phyloP scores from a whole-genome alignment of 768 basidiomycete species.

The Calocera cornea region DNA sequence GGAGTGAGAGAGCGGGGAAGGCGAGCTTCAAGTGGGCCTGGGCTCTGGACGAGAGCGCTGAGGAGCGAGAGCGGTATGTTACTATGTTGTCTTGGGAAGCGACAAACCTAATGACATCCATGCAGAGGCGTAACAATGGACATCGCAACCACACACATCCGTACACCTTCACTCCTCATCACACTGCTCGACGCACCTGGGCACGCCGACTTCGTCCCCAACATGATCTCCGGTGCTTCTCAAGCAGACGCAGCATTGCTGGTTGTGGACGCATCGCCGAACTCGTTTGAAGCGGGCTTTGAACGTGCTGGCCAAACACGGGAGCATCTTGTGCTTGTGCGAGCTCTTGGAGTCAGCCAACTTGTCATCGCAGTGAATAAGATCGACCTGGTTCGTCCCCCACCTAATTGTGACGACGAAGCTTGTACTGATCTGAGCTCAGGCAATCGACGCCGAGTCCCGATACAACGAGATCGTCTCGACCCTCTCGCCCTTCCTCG shows the following conservation, averaged over 20 bases:
- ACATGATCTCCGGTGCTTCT: slow-evolving; percentile 97
- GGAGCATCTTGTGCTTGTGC: slow-evolving; percentile 81
- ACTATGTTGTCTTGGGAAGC: background rate
- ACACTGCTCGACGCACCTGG: slow-evolving; percentile 97
- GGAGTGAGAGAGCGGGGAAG: slow-evolving; percentile 80
- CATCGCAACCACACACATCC: slow-evolving; percentile 68
- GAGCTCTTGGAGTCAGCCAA: slow-evolving; percentile 84
- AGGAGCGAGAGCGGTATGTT: slow-evolving; percentile 83
- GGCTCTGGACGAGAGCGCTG: slow-evolving; percentile 84
- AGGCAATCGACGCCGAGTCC: slow-evolving; percentile 45
- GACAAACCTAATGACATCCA: slow-evolving; percentile 8
- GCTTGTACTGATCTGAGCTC: background rate
- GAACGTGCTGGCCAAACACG: slow-evolving; percentile 88
- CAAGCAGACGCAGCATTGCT: slow-evolving; percentile 92
- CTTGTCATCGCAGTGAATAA: slow-evolving; percentile 92
- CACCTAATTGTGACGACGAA: background rate
- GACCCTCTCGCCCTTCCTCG: slow-evolving; percentile 62
- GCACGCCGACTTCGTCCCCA: slow-evolving; percentile 94
- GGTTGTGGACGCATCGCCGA: slow-evolving; percentile 77
- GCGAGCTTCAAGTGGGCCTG: slow-evolving; percentile 96
- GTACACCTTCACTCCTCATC: slow-evolving; percentile 61
- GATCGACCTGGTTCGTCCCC: slow-evolving; percentile 59
- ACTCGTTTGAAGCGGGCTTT: slow-evolving; percentile 95
- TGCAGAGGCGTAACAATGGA: slow-evolving; percentile 95
- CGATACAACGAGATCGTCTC: slow-evolving; percentile 78